Evolutionary conservation across 192 early-diverging fungal genomes (phyloP).

Genomic region (Linnemannia schmuckeri): DNA sequence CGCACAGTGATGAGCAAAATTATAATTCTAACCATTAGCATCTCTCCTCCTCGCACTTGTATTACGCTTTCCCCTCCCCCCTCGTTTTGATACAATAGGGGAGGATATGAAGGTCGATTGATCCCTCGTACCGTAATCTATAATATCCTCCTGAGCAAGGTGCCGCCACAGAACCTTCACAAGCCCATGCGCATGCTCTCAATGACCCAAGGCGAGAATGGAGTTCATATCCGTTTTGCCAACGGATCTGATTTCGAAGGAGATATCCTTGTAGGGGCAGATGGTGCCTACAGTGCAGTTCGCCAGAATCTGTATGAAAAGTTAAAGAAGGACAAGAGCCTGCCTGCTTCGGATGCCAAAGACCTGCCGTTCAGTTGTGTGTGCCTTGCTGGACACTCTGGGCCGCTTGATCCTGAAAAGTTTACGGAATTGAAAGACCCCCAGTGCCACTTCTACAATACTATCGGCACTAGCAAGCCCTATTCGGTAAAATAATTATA

Average conservation of each 20-base stretch:
- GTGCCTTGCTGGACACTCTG: slow-evolving; percentile 4
- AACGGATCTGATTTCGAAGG: not conserved
- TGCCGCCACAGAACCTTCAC: not conserved
- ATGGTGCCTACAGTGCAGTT: slow-evolving; percentile 4
- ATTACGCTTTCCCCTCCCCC: too few relatives aligned
- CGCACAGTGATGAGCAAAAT: too few relatives aligned
- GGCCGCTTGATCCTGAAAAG: slow-evolving; percentile 1
- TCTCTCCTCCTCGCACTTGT: too few relatives aligned
- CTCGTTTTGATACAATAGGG: not conserved
- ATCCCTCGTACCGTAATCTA: not conserved
- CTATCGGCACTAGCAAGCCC: not conserved
- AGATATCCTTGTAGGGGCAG: slow-evolving; percentile 11
- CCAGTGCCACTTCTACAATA: not conserved
- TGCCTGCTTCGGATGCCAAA: not conserved
- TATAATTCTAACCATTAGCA: too few relatives aligned
- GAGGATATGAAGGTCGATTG: not conserved
- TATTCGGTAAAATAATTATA: not conserved
- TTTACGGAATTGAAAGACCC: not conserved
- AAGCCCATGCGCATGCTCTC: not conserved
- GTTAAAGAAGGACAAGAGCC: not conserved
- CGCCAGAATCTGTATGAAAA: slow-evolving; percentile 12
- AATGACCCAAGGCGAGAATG: not conserved
- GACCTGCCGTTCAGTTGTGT: not conserved
- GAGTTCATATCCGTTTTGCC: not conserved
- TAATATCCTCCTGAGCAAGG: not conserved